Conservation (phyloP, 345 rosid species). For the Acer saccharum region DNA sequence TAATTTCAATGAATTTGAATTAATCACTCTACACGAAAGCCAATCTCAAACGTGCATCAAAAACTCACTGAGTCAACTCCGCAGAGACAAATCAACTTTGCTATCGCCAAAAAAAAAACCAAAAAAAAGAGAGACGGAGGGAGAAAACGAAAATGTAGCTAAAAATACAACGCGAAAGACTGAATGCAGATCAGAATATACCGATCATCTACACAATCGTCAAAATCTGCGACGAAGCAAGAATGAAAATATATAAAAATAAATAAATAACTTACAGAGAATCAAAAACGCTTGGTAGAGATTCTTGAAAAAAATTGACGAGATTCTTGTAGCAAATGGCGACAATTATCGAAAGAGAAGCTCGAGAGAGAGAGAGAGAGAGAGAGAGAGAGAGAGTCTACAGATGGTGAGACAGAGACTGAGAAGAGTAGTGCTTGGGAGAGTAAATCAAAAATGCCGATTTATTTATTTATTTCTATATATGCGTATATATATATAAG, state of each 20-base stretch:
- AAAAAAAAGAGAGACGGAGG: not conserved
- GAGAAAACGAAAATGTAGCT: constrained; percentile 1
- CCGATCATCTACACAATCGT: not conserved
- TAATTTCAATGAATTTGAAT: too few relatives aligned
- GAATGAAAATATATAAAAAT: not conserved
- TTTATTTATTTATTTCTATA: constrained; percentile 14
- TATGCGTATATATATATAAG: too few relatives aligned
- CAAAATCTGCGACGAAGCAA: not conserved
- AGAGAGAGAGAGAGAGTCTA: not conserved
- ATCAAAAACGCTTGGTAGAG: constrained; percentile 32
- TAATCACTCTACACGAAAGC: not conserved
- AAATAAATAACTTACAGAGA: constrained; percentile 21
- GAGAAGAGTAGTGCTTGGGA: not conserved
- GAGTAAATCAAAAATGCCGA: constrained; percentile 6
- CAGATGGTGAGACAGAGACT: not conserved
- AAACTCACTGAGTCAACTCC: too few relatives aligned
- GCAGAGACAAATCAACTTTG: too few relatives aligned
- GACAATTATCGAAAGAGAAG: constrained; percentile 19
- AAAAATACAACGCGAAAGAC: not conserved
- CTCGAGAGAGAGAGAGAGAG: not conserved
- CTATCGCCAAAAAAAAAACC: not conserved
- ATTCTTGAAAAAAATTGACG: not conserved
- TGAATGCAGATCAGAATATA: not conserved
- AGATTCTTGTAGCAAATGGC: constrained; percentile 26
- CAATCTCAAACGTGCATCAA: too few relatives aligned